Percentiles rank a stretch among this genome's conserved stretches.
These are phyloP conservation scores for Stentor coeruleus DNA, from an alignment of 73 alveolate genomes.

Conservation along the genomic window DNA sequence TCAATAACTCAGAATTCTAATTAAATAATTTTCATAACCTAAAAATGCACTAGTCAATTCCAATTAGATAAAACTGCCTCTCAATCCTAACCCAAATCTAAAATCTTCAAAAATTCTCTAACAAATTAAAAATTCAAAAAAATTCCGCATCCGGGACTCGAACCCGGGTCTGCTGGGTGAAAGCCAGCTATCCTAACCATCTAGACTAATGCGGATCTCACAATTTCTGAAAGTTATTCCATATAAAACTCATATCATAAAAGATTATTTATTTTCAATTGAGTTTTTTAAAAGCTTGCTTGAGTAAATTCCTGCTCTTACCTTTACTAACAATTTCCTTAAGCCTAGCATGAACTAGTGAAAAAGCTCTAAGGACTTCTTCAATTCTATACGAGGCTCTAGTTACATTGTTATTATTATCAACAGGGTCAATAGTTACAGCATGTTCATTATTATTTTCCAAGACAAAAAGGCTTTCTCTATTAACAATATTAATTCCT, in stretches of 20 bases:
- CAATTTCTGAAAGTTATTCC: too few relatives aligned
- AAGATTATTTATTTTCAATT: too few relatives aligned
- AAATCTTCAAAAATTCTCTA: too few relatives aligned
- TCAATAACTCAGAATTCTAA: too few relatives aligned
- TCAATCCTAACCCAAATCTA: too few relatives aligned
- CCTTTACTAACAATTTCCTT: not conserved
- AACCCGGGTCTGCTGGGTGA: conserved; percentile 17
- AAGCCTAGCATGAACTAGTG: not conserved
- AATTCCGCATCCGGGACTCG: conserved; percentile 14
- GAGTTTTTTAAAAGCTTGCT: not conserved
- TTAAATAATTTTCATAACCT: too few relatives aligned
- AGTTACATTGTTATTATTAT: conserved; percentile 38
- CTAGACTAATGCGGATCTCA: conserved; percentile 15
- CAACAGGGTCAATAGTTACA: conserved; percentile 48
- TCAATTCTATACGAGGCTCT: conserved; percentile 38
- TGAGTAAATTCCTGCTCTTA: not conserved
- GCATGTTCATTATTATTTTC: conserved; percentile 18
- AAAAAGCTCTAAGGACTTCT: not conserved
- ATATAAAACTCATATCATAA: too few relatives aligned
- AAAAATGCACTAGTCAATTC: too few relatives aligned
- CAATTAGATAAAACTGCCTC: too few relatives aligned
- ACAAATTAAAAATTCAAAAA: not conserved
- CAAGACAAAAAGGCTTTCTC: conserved; percentile 38
- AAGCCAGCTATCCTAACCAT: conserved; percentile 3
- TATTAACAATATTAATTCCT: conserved; percentile 36